Percentiles rank a stretch among this genome's conserved stretches.
phyloP scores from a whole-genome alignment of 495 filamentous ascomycete genomes.

The Tuber brumale region DNA sequence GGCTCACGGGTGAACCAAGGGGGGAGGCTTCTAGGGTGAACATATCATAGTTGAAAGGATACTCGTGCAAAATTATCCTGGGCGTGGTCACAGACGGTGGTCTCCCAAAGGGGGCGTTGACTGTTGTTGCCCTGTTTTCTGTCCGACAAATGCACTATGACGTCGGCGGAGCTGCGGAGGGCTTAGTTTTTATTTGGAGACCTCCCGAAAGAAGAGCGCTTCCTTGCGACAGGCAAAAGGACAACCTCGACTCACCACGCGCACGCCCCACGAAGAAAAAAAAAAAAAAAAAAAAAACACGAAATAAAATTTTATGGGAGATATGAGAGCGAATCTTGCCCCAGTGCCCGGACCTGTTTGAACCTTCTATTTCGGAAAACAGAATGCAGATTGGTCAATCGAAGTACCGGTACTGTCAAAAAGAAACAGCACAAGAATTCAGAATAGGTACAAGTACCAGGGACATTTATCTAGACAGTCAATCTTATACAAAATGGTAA shows the following conservation, averaged over 20 bases:
- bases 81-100: slow-evolving; percentile 31
- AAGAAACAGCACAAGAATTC: slow-evolving; percentile 5
- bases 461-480: neutral
- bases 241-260: slow-evolving; percentile 30
- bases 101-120: slow-evolving; percentile 38
- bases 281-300: slow-evolving; percentile 13
- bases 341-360: slow-evolving; percentile 36
- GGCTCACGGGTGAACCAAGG: slow-evolving; percentile 29
- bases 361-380: slow-evolving; percentile 27
- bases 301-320: neutral
- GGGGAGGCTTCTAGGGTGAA: slow-evolving; percentile 15
- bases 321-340: slow-evolving; percentile 7
- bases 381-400: slow-evolving; percentile 32
- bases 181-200: slow-evolving; percentile 39
- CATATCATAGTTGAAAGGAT: slow-evolving; percentile 21
- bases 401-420: slow-evolving; percentile 14
- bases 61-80: slow-evolving; percentile 30
- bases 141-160: slow-evolving; percentile 41
- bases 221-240: slow-evolving; percentile 36
- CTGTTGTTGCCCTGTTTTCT: slow-evolving; percentile 41
- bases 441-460: neutral
- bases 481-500: slow-evolving; percentile 3
- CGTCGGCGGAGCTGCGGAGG: slow-evolving; percentile 37
- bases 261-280: slow-evolving; percentile 30
- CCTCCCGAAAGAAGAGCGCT: slow-evolving; percentile 39